Conservation (phyloP, 2,329 filamentous ascomycete genomes). For the Paecilomyces dactylethromorphus region DNA sequence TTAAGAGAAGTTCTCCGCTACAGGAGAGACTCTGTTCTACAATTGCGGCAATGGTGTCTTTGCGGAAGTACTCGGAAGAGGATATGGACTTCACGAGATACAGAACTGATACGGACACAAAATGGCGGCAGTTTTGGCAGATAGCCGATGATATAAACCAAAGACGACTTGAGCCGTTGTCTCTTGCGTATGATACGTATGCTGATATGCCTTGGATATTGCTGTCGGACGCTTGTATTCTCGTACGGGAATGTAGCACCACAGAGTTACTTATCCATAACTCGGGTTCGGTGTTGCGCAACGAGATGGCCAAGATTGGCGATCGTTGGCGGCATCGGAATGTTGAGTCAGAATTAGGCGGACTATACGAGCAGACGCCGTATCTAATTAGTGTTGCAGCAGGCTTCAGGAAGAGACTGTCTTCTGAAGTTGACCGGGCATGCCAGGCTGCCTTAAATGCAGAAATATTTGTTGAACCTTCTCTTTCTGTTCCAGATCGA, state of each 20-base stretch:
- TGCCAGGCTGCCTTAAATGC: slow-evolving; percentile 62
- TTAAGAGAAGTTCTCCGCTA: slow-evolving; percentile 50
- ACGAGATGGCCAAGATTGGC: slow-evolving; percentile 31
- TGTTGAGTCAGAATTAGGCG: slow-evolving; percentile 42
- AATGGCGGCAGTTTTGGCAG: slow-evolving; percentile 88
- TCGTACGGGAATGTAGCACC: slow-evolving; percentile 70
- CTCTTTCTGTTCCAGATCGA: slow-evolving; percentile 63
- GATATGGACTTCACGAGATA: slow-evolving; percentile 71
- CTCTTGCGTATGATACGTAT: slow-evolving; percentile 65
- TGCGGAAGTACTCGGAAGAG: slow-evolving; percentile 56
- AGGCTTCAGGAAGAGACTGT: slow-evolving; percentile 63
- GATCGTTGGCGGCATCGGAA: slow-evolving; percentile 40
- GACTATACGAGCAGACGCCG: slow-evolving; percentile 49
- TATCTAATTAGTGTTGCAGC: slow-evolving; percentile 63
- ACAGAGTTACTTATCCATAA: slow-evolving; percentile 74
- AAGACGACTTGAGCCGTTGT: slow-evolving; percentile 73
- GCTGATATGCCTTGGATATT: slow-evolving; percentile 75
- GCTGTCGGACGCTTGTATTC: slow-evolving; percentile 72
- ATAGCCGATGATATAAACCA: slow-evolving; percentile 81
- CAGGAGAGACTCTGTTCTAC: slow-evolving; percentile 70
- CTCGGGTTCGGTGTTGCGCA: slow-evolving; percentile 32
- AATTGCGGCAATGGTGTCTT: slow-evolving; percentile 61
- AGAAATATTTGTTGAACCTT: slow-evolving; percentile 68
- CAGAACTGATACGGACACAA: slow-evolving; percentile 64
- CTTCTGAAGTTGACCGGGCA: slow-evolving; percentile 61